Evolutionary conservation across 1,284 basidiomycete genomes (phyloP), one percentile per base, ranked within the genome.

Genomic region (Grifola frondosa): DNA sequence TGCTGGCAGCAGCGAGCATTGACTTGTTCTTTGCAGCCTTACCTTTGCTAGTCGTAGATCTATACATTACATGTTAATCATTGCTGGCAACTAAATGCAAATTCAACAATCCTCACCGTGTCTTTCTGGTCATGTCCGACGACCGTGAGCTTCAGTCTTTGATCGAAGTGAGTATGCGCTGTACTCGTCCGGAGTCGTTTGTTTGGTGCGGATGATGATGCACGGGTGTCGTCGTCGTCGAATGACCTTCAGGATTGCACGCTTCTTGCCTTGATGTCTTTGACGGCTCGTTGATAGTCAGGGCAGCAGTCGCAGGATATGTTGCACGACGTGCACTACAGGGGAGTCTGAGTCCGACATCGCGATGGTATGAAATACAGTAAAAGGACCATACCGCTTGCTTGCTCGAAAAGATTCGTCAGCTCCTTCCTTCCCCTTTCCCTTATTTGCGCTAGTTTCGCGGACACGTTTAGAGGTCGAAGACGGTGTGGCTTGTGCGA

Each of bases 221-320:
- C 66, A 43, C 67, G 68, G 52, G 59, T 62, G 40, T 75, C 71
- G 63, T 86, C 82, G 66, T 86, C 83, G 60, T 81, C 78, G 78
- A 78, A 49, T 67, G 65, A 30, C 70, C 66, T 67, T 88, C 86
- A 36, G 85, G 83, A 71, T 76, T 32, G 88, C 88, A 56, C 88
- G 87, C 69, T 91, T 91, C 80, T 91, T 91, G 50, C 88, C 88
- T 91, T 91, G 52, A 67, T 63, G 66, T 89, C 86, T 59, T 75
- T 76, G 2, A 68, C 30, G 82, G 77, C 71, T 89, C 88, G 80
- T 81, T 83, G 67, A 89, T 89, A 45, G 77, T 81, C 39, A 88
- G 69, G 44, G 78, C 62, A 31, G 71, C 50, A 50, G 65, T 52
- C 36, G 59, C 46, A 24, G 80, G 67, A 54, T 73, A 64, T 44